Base-by-base conservation (phyloP, 2,329 filamentous ascomycete genomes). In the Claviceps pusilla region DNA sequence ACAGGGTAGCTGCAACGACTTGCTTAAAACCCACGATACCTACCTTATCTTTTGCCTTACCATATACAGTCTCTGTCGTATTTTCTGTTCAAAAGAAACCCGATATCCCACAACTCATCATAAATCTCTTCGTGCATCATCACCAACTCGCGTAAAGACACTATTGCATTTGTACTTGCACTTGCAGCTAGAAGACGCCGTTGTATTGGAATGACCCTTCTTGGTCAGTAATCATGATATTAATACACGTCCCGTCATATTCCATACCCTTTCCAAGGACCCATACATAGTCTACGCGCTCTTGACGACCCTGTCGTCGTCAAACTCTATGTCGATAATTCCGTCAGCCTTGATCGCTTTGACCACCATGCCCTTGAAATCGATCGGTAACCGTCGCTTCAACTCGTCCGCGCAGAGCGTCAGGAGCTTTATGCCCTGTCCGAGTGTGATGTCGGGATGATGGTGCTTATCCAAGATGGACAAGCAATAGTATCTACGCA, bases 401-500 rank as follows among this genome's bases (percentile, higher is more conserved):
- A 98, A 75, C 77, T 98, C 93, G 69, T 97, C 90, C 61, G 88
- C 93, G 75, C 93, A 98, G 84, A 96, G 86, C 64, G 82, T 84
- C 65, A 98, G 76, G 59, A 98, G 82, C 77, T 95, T 93, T 73
- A 95, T 80, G 55, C 93, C 93, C 70, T 95, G 81, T 58, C 86
- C 89, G 54, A 93, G 83, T 57, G 79, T 80, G 70, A 98, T 97
- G 66, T 96, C 86, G 50, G 93, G 91, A 66, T 96, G 87, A 70
- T 98, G 93, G 70, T 98, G 93, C 77, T 98, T 98, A 75, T 98
- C 93, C 52, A 98, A 82, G 62, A 95, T 94, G 7, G 89, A 94
- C 57, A 98, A 79, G 71, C 93, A 98, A 78, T 98, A 98, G 78
- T 97, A 97, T 73, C 84, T 89, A 41, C 4, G 48, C 54, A 29